A percentile compares a stretch with the other conserved stretches of the same genome.
phyloP scores from a whole-genome alignment of 306 rosid species.

The Cucurbita moschata region DNA sequence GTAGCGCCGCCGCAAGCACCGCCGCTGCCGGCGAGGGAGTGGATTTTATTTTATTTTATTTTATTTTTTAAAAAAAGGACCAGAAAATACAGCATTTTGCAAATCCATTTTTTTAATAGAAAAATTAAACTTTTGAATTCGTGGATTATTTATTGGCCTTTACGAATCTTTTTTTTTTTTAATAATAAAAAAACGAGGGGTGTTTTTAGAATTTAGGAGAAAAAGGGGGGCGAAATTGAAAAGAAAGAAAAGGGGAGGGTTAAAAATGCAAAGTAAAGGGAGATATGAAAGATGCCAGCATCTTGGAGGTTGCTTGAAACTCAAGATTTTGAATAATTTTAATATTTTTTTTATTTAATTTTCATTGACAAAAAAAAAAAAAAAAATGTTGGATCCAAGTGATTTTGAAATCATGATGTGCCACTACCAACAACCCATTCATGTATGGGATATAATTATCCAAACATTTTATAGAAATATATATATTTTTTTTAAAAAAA shows the following conservation, averaged over 20 bases:
- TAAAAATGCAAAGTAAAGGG: conserved; percentile 19
- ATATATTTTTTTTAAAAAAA: not conserved
- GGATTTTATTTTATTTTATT: not conserved
- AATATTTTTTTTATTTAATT: not conserved
- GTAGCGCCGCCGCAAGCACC: not conserved
- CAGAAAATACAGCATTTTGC: conserved; percentile 3
- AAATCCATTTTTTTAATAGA: conserved; percentile 5
- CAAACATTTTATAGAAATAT: not conserved
- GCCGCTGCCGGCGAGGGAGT: not conserved
- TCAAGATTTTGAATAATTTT: conserved; percentile 33
- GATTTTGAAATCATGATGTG: conserved; percentile 17
- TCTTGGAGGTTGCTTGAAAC: conserved; percentile 40
- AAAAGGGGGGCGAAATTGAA: conserved; percentile 24
- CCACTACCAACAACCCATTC: not conserved
- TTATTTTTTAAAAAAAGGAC: not conserved
- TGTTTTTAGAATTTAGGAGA: conserved; percentile 19
- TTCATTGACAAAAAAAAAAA: not conserved
- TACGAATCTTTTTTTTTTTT: conserved; percentile 17
- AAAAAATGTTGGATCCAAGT: not conserved
- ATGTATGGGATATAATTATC: not conserved
- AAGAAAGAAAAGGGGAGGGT: conserved; percentile 24
- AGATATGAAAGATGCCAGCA: conserved; percentile 18
- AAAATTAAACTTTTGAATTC: conserved; percentile 19
- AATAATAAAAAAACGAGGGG: not conserved
- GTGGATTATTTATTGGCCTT: conserved; percentile 24